Conservation (phyloP, 495 filamentous ascomycete species). For the Amniculicola lignicola region DNA sequence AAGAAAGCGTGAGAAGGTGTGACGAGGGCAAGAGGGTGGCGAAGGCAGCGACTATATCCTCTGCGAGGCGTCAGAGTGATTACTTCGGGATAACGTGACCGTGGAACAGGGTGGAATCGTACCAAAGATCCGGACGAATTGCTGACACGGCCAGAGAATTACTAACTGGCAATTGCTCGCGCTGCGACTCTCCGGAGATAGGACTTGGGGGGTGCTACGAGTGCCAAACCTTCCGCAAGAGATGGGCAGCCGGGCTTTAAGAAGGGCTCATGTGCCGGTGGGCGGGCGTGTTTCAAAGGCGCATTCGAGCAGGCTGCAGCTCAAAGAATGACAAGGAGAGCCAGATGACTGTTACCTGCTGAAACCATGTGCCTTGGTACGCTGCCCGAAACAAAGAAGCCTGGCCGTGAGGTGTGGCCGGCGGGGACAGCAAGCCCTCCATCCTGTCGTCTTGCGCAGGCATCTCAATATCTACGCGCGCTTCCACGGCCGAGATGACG, state of each 20-base stretch:
- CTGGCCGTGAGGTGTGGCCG: slow-evolving; percentile 3
- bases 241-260: slow-evolving; percentile 28
- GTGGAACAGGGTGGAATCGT: slow-evolving; percentile 28
- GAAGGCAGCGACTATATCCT: slow-evolving; percentile 9
- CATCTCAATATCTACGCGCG: slow-evolving; percentile 31
- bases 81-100: slow-evolving; percentile 20
- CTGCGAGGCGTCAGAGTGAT: slow-evolving; percentile 26
- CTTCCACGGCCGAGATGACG: slow-evolving; percentile 28
- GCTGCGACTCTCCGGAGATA: slow-evolving; percentile 22
- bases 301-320: slow-evolving; percentile 27
- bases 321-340: slow-evolving; percentile 29
- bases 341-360: slow-evolving; percentile 25
- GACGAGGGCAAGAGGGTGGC: slow-evolving; percentile 13
- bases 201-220: slow-evolving; percentile 20
- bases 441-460: too few species aligned
- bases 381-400: slow-evolving; percentile 30
- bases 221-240: slow-evolving; percentile 20
- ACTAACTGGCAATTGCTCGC: slow-evolving; percentile 20
- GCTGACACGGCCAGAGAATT: slow-evolving; percentile 31
- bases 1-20: not conserved
- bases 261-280: slow-evolving; percentile 19
- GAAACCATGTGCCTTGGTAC: slow-evolving; percentile 21
- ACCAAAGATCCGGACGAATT: slow-evolving; percentile 30
- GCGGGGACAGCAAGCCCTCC: slow-evolving; percentile 12
- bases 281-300: slow-evolving; percentile 35